Conservation (phyloP, 179 eudicot species). For the Beta macrorhiza region DNA sequence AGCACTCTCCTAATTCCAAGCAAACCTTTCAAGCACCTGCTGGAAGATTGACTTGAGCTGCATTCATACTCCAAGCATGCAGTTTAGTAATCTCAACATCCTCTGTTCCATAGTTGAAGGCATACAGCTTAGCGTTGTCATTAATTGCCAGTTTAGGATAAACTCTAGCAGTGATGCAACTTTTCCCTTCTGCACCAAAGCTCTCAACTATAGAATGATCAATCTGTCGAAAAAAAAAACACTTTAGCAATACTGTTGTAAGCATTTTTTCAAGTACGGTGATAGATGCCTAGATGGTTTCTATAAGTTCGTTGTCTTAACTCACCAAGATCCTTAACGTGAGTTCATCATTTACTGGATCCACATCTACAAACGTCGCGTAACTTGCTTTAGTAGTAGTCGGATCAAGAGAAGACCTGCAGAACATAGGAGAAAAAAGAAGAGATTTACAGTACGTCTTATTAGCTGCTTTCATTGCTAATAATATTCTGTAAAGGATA, state of each 20-base stretch:
- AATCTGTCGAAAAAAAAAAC: slow-evolving; percentile 20
- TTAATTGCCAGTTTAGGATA: slow-evolving; percentile 53
- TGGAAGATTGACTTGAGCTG: slow-evolving; percentile 24
- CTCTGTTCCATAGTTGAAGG: slow-evolving; percentile 60
- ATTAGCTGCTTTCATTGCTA: no score
- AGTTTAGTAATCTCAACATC: slow-evolving; percentile 39
- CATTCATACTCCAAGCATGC: slow-evolving; percentile 61
- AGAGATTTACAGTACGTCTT: no score
- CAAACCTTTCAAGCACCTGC: not conserved
- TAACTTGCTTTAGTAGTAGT: slow-evolving; percentile 48
- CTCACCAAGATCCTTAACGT: slow-evolving; percentile 61
- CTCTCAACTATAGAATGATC: slow-evolving; percentile 63
- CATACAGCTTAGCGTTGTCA: slow-evolving; percentile 49
- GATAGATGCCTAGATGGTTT: not conserved
- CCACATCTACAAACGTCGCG: slow-evolving; percentile 59
- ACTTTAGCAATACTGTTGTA: not conserved
- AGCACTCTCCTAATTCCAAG: no score
- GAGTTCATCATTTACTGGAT: slow-evolving; percentile 46
- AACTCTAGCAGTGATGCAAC: slow-evolving; percentile 66
- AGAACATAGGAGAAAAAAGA: not conserved
- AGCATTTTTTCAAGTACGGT: not conserved
- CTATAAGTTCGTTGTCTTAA: not conserved
- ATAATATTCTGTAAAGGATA: no score
- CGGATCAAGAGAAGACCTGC: slow-evolving; percentile 59
- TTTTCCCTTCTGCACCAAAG: slow-evolving; percentile 56